phyloP scores from a whole-genome alignment of 1,284 basidiomycete genomes.

The Naganishia liquefaciens region DNA sequence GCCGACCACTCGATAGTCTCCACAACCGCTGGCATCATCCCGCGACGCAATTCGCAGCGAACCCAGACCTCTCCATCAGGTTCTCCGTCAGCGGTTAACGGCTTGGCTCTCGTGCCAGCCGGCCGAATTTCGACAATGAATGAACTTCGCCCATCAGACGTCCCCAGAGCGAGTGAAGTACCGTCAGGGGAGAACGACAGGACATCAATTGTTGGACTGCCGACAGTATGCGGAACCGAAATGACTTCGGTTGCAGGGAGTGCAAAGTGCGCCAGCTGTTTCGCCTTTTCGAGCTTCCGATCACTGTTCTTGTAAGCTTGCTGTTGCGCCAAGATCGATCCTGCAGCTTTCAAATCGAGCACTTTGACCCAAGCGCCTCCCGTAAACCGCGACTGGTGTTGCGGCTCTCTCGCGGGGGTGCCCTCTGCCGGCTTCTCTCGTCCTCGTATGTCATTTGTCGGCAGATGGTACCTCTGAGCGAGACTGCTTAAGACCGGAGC shows the following conservation, averaged over 20 bases:
- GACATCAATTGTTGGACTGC: conserved; percentile 3
- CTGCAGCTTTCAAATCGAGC: conserved; percentile 14
- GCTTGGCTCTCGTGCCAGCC: not conserved
- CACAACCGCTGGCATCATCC: conserved; percentile 29
- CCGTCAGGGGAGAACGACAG: conserved; percentile 27
- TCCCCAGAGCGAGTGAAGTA: conserved; percentile 17
- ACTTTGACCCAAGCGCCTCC: conserved; percentile 31
- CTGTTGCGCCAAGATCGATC: not conserved
- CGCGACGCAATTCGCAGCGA: conserved; percentile 29
- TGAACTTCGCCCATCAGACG: conserved; percentile 21
- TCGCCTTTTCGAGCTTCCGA: conserved; percentile 4
- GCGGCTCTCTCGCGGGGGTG: not conserved
- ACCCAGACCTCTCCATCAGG: conserved; percentile 32
- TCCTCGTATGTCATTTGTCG: not conserved
- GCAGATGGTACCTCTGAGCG: conserved; percentile 13
- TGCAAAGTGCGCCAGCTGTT: conserved; percentile 25
- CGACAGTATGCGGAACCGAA: conserved; percentile 8
- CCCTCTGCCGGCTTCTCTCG: not conserved
- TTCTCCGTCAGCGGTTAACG: not conserved
- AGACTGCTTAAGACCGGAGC: conserved; percentile 27
- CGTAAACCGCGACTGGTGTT: not conserved
- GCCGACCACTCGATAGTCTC: conserved; percentile 26
- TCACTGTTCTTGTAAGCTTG: not conserved
- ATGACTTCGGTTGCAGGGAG: conserved; percentile 24
- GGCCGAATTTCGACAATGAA: conserved; percentile 30